phyloP scores from a whole-genome alignment of 192 early-diverging fungal genomes.

The Phycomyces blakesleeanus region DNA sequence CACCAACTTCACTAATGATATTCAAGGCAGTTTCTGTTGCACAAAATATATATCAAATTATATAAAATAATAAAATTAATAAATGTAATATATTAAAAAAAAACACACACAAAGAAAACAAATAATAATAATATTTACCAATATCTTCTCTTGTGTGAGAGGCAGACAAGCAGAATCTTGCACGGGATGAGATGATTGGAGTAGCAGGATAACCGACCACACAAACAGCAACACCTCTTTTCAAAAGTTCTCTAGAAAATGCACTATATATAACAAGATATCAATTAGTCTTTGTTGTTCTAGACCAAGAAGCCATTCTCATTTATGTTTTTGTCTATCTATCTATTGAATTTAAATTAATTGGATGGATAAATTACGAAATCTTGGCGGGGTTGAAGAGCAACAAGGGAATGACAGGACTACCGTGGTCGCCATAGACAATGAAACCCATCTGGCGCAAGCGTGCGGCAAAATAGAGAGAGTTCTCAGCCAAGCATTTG shows the following conservation, averaged over 20 bases:
- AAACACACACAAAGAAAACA: too few relatives aligned
- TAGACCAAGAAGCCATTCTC: too few relatives aligned
- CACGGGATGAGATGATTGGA: conserved; percentile 89
- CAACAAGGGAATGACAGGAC: conserved; percentile 83
- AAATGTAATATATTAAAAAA: background rate
- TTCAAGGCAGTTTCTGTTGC: conserved; percentile 58
- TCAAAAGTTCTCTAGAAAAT: conserved; percentile 88
- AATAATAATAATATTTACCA: too few relatives aligned
- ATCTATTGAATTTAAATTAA: too few relatives aligned
- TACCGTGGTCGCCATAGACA: conserved; percentile 82
- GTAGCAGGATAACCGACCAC: conserved; percentile 98
- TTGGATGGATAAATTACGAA: conserved; percentile 49
- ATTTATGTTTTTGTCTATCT: too few relatives aligned
- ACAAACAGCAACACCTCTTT: conserved; percentile 88
- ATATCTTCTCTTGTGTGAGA: conserved; percentile 92
- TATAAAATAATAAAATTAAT: background rate
- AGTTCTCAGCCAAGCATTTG: conserved; percentile 76
- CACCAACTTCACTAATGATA: conserved; percentile 71
- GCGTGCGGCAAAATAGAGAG: conserved; percentile 69
- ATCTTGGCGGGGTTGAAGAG: conserved; percentile 88
- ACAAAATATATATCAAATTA: background rate
- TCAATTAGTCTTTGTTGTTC: too few relatives aligned
- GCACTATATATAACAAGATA: conserved; percentile 54
- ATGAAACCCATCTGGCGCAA: conserved; percentile 90
- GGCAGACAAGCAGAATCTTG: conserved; percentile 91